Evolutionary conservation across 495 filamentous ascomycete genomes (phyloP).

Genomic region (Niebla homalea): DNA sequence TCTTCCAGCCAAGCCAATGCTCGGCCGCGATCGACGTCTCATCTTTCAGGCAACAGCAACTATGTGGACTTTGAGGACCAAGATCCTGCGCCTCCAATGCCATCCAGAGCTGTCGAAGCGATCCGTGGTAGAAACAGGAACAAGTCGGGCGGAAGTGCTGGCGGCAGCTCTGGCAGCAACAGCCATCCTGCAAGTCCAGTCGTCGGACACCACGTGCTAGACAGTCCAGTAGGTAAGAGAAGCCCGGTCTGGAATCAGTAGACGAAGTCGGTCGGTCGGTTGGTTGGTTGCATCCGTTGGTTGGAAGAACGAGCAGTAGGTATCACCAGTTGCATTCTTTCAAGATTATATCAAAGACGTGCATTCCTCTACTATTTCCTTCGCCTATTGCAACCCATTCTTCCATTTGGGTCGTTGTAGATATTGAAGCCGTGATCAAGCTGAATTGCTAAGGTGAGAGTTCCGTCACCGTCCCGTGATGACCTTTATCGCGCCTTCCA

Average conservation of each 20-base stretch:
- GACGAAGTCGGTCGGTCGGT: background rate
- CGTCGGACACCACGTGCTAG: slow-evolving; percentile 2
- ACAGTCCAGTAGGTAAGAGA: slow-evolving; percentile 16
- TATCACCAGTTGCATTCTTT: too few species aligned
- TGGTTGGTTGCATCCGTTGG: too few species aligned
- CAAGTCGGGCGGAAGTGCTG: slow-evolving; percentile 32
- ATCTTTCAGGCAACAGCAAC: slow-evolving; percentile 11
- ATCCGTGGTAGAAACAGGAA: slow-evolving; percentile 13
- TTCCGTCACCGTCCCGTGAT: too few species aligned
- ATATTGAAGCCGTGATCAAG: too few species aligned
- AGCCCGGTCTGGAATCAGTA: slow-evolving; percentile 18
- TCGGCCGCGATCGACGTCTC: slow-evolving; percentile 14
- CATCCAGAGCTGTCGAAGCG: slow-evolving; percentile 13
- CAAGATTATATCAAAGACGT: too few species aligned
- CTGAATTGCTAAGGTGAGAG: too few species aligned
- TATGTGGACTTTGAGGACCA: slow-evolving; percentile 16
- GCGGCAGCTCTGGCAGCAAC: slow-evolving; percentile 31
- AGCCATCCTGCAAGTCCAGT: slow-evolving; percentile 26
- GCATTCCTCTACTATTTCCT: too few species aligned
- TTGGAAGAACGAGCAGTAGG: too few species aligned
- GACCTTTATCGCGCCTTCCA: too few species aligned
- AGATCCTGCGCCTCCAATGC: slow-evolving; percentile 19
- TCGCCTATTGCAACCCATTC: too few species aligned
- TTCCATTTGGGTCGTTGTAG: too few species aligned
- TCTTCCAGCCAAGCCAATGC: slow-evolving; percentile 21